Conservation (phyloP, 177 flowering plant species). For the Vitis hybrid region DNA sequence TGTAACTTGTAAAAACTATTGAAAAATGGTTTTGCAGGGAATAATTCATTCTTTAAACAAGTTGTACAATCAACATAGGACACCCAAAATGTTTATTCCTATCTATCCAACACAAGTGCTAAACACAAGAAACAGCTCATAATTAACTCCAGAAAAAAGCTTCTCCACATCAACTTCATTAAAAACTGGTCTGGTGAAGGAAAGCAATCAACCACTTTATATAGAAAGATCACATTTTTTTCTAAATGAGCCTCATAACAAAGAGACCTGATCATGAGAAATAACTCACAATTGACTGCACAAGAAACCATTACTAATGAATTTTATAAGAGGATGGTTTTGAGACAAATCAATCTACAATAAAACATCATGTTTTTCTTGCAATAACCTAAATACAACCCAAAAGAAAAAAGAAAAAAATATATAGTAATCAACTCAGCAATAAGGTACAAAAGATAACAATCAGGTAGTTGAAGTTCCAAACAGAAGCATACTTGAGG, state of each 20-base stretch:
- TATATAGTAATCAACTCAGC: not conserved
- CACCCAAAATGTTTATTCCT: not conserved
- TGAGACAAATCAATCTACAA: not conserved
- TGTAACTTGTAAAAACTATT: too few relatives aligned
- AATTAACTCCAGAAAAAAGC: not conserved
- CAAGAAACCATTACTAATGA: not conserved
- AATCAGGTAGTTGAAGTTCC: not conserved
- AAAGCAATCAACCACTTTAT: not conserved
- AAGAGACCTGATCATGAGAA: not conserved
- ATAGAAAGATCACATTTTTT: not conserved
- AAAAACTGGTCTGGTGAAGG: not conserved
- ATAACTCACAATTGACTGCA: not conserved
- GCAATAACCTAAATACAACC: not conserved
- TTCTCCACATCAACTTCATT: not conserved
- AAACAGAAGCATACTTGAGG: slow-evolving; percentile 51
- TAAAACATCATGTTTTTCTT: not conserved
- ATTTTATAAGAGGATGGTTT: not conserved
- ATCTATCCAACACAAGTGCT: not conserved
- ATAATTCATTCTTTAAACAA: too few relatives aligned
- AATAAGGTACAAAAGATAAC: not conserved
- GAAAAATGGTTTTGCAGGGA: not conserved
- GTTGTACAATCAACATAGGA: too few relatives aligned
- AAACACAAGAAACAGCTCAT: not conserved
- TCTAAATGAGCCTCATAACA: not conserved
- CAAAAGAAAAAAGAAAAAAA: not conserved